phyloP scores from a whole-genome alignment of 768 basidiomycete genomes.

The Suillus fuscotomentosus region DNA sequence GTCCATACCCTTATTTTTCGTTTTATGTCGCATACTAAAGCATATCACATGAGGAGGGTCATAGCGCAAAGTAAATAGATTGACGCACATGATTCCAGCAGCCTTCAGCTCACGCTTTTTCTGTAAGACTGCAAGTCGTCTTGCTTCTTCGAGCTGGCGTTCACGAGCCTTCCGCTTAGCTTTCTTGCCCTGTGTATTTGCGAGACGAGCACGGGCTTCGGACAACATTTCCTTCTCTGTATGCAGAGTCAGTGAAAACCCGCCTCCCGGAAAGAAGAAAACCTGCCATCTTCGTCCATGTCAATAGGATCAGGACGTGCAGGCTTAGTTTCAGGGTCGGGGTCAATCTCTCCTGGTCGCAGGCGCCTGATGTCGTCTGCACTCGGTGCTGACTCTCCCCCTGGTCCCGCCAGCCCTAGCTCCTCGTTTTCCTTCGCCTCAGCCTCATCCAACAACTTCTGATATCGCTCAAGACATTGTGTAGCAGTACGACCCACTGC shows the following conservation, averaged over 20 bases:
- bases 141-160: conserved; percentile 94
- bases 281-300: conserved; percentile 97
- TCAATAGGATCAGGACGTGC: conserved; percentile 98
- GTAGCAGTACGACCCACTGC: conserved; percentile 97
- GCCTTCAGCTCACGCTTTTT: conserved; percentile 98
- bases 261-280: background rate
- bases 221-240: conserved; percentile 99
- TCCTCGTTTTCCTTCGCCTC: conserved; percentile 97
- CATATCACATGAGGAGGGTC: conserved; percentile 6
- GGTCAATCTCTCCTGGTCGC: conserved; percentile 96
- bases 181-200: conserved; percentile 99
- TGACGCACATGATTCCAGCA: conserved; percentile 89
- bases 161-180: conserved; percentile 98
- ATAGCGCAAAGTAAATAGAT: conserved; percentile 6
- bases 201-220: conserved; percentile 94
- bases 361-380: conserved; percentile 91
- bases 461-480: conserved; percentile 97
- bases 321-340: conserved; percentile 97
- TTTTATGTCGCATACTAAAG: conserved; percentile 83
- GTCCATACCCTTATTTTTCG: conserved; percentile 98
- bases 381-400: conserved; percentile 74
- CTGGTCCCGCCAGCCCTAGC: conserved; percentile 84
- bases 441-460: conserved; percentile 95
- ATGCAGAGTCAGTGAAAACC: conserved; percentile 9
- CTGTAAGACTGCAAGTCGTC: conserved; percentile 90